Evolutionary conservation across 306 rosid species (phyloP).

Genomic region (Sindora glabra): DNA sequence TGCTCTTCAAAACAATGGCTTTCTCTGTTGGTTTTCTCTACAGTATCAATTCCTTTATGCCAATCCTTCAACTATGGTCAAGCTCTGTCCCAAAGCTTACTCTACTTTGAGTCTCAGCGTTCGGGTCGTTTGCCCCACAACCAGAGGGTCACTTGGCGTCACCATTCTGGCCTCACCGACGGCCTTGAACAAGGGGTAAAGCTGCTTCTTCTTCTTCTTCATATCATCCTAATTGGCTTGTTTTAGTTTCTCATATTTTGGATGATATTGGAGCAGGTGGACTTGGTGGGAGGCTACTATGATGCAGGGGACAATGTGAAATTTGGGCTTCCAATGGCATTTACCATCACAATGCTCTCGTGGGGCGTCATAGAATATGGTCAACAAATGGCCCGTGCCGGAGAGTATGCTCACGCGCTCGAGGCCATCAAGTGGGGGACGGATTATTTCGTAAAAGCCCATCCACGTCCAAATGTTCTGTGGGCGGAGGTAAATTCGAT

Average conservation of each 20-base stretch:
- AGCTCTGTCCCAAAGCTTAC: conserved; percentile 65
- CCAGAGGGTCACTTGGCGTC: conserved; percentile 77
- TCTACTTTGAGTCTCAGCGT: conserved; percentile 84
- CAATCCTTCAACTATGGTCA: conserved; percentile 44
- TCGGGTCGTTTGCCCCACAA: conserved; percentile 78
- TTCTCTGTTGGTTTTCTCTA: not conserved
- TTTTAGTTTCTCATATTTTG: too few species aligned
- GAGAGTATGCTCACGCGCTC: conserved; percentile 61
- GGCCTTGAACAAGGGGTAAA: conserved; percentile 88
- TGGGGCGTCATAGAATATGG: conserved; percentile 73
- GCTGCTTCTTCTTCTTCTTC: too few species aligned
- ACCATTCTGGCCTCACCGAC: conserved; percentile 71
- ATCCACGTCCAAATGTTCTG: conserved; percentile 56
- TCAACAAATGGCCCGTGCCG: conserved; percentile 32
- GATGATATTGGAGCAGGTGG: too few species aligned
- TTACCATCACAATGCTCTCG: conserved; percentile 70
- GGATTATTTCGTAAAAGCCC: conserved; percentile 83
- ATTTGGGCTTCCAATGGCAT: conserved; percentile 86
- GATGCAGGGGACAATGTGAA: conserved; percentile 91
- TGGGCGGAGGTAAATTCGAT: conserved; percentile 57
- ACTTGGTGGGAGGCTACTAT: conserved; percentile 83
- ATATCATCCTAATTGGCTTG: too few species aligned
- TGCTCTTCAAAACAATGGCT: conserved; percentile 16
- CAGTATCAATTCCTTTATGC: conserved; percentile 17
- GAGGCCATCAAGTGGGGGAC: conserved; percentile 94